Evolutionary conservation across 768 basidiomycete species (phyloP).

Genomic region (Tulasnella sp.): DNA sequence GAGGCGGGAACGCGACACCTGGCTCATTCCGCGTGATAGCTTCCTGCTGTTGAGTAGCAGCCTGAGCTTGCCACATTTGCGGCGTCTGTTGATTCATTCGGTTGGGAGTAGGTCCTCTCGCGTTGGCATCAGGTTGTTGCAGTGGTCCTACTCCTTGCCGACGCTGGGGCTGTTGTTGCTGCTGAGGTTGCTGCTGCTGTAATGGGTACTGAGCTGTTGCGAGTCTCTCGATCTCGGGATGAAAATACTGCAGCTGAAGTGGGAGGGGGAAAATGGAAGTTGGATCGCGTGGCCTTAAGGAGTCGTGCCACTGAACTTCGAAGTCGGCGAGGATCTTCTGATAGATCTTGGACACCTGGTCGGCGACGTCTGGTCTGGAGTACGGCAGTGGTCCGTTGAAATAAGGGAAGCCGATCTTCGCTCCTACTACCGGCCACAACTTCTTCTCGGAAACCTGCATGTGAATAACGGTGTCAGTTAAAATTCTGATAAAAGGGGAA

Average conservation of each 20-base stretch:
- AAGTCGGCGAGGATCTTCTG: not conserved
- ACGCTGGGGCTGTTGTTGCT: not conserved
- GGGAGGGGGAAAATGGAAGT: not conserved
- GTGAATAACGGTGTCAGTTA: not conserved
- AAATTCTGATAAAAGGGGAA: too few species aligned
- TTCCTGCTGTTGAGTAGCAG: conserved; percentile 11
- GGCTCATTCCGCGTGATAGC: not conserved
- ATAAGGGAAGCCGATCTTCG: conserved; percentile 17
- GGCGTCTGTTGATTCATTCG: not conserved
- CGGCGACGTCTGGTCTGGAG: conserved; percentile 6
- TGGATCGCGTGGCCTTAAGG: not conserved
- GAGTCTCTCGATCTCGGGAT: conserved; percentile 5
- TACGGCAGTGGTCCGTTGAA: not conserved
- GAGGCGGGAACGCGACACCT: not conserved
- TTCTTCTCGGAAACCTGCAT: not conserved
- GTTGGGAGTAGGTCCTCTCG: conserved; percentile 6
- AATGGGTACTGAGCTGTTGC: not conserved
- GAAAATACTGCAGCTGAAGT: not conserved
- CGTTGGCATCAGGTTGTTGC: not conserved
- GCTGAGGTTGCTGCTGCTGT: not conserved
- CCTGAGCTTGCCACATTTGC: not conserved
- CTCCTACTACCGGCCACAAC: conserved; percentile 10
- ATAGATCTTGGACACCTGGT: conserved; percentile 13
- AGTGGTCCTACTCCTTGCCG: not conserved
- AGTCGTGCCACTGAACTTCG: conserved; percentile 15